Conservation (phyloP, 345 rosid genomes). For the Lepidium aucheri region DNA sequence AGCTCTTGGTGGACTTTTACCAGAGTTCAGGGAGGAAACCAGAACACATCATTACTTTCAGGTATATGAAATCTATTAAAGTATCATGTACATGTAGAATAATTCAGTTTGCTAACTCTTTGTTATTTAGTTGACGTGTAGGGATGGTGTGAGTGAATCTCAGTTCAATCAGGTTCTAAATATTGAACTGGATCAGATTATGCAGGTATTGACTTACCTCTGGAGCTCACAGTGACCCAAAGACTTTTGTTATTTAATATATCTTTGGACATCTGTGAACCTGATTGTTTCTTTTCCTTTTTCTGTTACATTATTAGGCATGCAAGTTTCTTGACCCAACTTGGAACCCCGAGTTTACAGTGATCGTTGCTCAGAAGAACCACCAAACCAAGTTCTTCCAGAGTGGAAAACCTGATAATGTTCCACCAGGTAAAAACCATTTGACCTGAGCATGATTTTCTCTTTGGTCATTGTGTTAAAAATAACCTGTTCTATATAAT, state of each 20-base stretch:
- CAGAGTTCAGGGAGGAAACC: conserved; percentile 68
- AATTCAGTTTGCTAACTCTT: neutral
- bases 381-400: conserved; percentile 93
- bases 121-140: conserved; percentile 16
- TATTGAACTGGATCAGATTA: conserved; percentile 71
- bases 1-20: conserved; percentile 66
- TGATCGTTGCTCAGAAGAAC: conserved; percentile 82
- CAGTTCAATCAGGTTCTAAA: conserved; percentile 86
- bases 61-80: conserved; percentile 29
- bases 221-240: neutral
- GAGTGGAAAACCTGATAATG: conserved; percentile 55
- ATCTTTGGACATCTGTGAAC: neutral
- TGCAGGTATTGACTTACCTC: conserved; percentile 41
- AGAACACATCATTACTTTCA: conserved; percentile 77
- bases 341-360: conserved; percentile 67
- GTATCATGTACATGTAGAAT: neutral
- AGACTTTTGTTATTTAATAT: neutral
- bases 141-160: conserved; percentile 97
- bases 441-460: neutral
- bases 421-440: conserved; percentile 57
- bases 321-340: conserved; percentile 67
- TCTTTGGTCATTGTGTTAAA: neutral
- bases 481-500: neutral
- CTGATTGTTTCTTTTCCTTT: neutral
- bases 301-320: conserved; percentile 40